Conservation (phyloP, 306 rosid species). For the Cyclanthera cordifolia region DNA sequence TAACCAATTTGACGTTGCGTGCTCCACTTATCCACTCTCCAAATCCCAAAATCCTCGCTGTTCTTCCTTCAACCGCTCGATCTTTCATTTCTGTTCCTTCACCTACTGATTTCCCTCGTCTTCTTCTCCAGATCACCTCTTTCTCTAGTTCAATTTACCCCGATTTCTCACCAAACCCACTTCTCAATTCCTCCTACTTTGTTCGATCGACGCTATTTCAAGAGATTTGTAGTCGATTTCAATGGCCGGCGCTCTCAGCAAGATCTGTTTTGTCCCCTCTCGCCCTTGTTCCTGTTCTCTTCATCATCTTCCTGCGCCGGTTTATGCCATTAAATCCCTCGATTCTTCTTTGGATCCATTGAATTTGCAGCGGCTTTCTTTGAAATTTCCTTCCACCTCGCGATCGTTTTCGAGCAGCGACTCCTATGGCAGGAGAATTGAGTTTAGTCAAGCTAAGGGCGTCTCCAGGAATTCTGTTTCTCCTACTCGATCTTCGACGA, state of each 20-base stretch:
- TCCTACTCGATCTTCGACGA: conserved; percentile 1
- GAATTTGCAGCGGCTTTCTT: background rate
- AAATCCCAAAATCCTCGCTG: background rate
- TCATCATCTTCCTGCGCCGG: no score
- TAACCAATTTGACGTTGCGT: no score
- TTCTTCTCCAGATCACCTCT: background rate
- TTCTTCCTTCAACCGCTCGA: background rate
- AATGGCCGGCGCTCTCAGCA: conserved; percentile 12
- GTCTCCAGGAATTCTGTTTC: background rate
- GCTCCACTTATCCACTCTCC: no score
- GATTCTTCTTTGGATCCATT: background rate
- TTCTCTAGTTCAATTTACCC: no score
- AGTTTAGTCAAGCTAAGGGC: background rate
- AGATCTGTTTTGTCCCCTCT: background rate
- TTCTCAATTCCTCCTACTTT: background rate
- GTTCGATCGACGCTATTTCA: background rate
- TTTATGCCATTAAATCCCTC: no score
- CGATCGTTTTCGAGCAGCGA: background rate
- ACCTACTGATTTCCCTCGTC: background rate
- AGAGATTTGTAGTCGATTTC: background rate
- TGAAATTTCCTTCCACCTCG: background rate
- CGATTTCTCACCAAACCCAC: conserved; percentile 1
- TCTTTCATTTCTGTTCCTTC: background rate
- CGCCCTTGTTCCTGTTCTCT: background rate
- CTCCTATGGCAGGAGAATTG: background rate